Base-by-base conservation (phyloP, 2,329 filamentous ascomycete genomes). In the Exophiala dermatitidis region DNA sequence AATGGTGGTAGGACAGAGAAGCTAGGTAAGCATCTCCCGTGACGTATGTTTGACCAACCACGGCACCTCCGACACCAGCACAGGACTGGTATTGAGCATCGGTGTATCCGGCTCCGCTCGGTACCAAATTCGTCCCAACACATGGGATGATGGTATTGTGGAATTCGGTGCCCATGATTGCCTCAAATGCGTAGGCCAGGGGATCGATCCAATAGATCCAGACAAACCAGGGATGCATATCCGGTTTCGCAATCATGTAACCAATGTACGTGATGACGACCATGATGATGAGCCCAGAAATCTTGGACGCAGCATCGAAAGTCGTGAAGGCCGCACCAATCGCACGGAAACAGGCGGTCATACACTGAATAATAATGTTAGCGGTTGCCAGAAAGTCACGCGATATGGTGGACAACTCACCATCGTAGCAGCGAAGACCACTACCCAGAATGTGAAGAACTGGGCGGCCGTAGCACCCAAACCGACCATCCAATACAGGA, bases 401-500 rank as follows among this genome's bases (percentile, higher is more conserved):
- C 4, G 38, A 63, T 71, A 64, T 60, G 10, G 19, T 10, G 5
- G 12, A 2, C 12, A 36, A 31, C 12, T 32, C 30, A 77, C 74
- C 64, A 83, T 77, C 0, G 78, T 75, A 0, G 73, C 72, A 0
- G 73, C 64, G 33, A 81, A 69, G 0, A 82, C 62, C 6, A 81
- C 10, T 12, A 61, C 54, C 78, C 78, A 84, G 60, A 76, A 83
- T 0, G 80, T 83, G 62, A 86, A 84, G 69, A 84, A 85, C 0
- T 73, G 68, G 0, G 63, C 71, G 0, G 81, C 81, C 0, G 71
- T 68, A 40, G 66, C 65, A 3, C 74, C 76, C 28, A 85, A 67
- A 0, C 78, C 78, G 9, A 77, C 77, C 81, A 85, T 83, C 59
- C 83, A 86, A 67, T 85, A 85, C 0, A 82, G 55, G 0, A 83